A percentile compares a stretch with the other conserved stretches of the same genome.
Conservation (phyloP, 495 filamentous ascomycete genomes). For the Bacidia gigantensis region DNA sequence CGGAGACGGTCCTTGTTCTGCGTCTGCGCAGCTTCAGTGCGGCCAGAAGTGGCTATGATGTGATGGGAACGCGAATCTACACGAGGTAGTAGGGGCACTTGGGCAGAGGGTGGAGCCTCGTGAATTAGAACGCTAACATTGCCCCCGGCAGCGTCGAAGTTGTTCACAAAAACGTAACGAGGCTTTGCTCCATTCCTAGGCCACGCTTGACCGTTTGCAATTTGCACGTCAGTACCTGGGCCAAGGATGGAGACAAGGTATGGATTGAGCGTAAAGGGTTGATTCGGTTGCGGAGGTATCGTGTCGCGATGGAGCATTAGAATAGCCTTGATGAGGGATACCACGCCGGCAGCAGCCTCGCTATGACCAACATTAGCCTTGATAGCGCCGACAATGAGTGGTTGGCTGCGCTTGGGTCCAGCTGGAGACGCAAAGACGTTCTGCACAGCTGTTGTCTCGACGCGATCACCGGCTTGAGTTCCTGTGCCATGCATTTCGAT, state of each 20-base stretch:
- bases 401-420: conserved; percentile 28
- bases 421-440: conserved; percentile 20
- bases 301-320: conserved; percentile 23
- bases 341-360: conserved; percentile 24
- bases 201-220: conserved; percentile 8
- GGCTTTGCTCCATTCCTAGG: conserved; percentile 15
- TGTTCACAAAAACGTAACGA: conserved; percentile 26
- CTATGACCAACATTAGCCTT: conserved; percentile 44
- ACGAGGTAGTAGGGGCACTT: conserved; percentile 16
- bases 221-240: no score
- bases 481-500: conserved; percentile 39
- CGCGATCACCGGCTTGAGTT: conserved; percentile 29
- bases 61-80: conserved; percentile 18
- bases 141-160: conserved; percentile 22
- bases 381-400: conserved; percentile 54
- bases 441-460: conserved; percentile 22
- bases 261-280: conserved; percentile 32
- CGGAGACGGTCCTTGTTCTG: conserved; percentile 19
- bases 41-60: conserved; percentile 21
- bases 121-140: not conserved
- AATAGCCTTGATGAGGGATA: conserved; percentile 24
- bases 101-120: not conserved
- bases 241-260: no score
- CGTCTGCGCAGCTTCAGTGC: conserved; percentile 20
- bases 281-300: conserved; percentile 28